phyloP scores from a whole-genome alignment of 106 monocot species.

The Amphibolis antarctica region DNA sequence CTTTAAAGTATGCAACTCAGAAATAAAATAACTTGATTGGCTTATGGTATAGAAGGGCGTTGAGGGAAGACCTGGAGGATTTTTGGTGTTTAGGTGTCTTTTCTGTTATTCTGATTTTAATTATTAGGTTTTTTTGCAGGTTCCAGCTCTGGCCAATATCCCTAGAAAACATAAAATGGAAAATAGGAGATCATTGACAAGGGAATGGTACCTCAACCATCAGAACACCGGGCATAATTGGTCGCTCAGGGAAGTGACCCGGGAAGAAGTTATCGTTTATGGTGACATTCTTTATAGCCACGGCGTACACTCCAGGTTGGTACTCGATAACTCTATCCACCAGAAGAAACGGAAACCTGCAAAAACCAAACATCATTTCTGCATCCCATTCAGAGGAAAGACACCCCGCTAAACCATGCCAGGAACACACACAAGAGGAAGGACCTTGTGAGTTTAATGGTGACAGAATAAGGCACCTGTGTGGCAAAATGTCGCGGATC shows the following conservation, averaged over 20 bases:
- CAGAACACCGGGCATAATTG: conserved; percentile 99
- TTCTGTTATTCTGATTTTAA: no score
- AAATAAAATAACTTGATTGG: no score
- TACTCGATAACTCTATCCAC: conserved; percentile 99
- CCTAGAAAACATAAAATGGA: no score
- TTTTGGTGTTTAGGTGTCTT: no score
- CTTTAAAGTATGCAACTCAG: no score
- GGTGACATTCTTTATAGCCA: conserved; percentile 93
- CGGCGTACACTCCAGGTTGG: conserved; percentile 65
- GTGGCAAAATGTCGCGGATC: conserved; percentile 80
- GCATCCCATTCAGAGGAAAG: not conserved
- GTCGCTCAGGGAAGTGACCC: conserved; percentile 90
- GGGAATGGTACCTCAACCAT: conserved; percentile 91
- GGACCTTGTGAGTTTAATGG: no score
- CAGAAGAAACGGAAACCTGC: conserved; percentile 82
- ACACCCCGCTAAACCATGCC: not conserved
- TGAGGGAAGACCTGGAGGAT: no score
- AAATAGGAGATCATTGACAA: not conserved
- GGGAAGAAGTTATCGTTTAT: conserved; percentile 97
- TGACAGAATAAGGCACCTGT: conserved; percentile 37
- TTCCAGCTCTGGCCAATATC: no score
- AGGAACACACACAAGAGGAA: not conserved
- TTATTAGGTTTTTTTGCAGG: no score
- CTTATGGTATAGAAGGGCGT: no score
- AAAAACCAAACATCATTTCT: not conserved